Evolutionary conservation across 2,329 filamentous ascomycete species (phyloP).

Genomic region (Nemania sp.): DNA sequence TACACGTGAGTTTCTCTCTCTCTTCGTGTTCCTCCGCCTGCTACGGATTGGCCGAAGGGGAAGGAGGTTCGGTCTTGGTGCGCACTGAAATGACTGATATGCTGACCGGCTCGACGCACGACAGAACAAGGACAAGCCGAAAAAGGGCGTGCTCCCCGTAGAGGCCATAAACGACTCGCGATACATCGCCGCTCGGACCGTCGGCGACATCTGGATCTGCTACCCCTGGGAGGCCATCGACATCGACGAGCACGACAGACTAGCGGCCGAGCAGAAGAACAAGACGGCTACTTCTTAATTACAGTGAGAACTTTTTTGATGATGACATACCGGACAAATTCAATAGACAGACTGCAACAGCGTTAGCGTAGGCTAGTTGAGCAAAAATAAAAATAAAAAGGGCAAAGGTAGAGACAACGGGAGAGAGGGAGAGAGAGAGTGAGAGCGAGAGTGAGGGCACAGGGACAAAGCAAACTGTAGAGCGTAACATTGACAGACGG

Average conservation of each 20-base stretch:
- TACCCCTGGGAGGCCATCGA: slow-evolving; percentile 98
- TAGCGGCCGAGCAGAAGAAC: slow-evolving; percentile 58
- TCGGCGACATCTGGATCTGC: slow-evolving; percentile 96
- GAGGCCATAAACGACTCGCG: slow-evolving; percentile 74
- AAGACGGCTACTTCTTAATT: slow-evolving; percentile 34
- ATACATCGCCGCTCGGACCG: slow-evolving; percentile 86
- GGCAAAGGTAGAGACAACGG: too few relatives aligned
- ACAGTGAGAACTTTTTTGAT: neutral
- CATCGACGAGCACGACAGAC: slow-evolving; percentile 86
- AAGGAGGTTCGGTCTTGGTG: too few relatives aligned
- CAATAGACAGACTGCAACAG: neutral
- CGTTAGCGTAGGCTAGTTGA: neutral
- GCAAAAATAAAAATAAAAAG: neutral
- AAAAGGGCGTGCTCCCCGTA: slow-evolving; percentile 84
- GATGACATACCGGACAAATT: neutral
- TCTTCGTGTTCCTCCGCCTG: too few relatives aligned
- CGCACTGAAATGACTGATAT: neutral
- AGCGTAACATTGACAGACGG: slow-evolving; percentile 21
- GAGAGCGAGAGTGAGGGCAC: too few relatives aligned
- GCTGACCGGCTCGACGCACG: neutral
- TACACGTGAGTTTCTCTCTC: slow-evolving; percentile 70
- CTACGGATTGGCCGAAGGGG: too few relatives aligned
- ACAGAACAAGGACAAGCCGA: slow-evolving; percentile 94
- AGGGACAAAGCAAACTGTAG: slow-evolving; percentile 19
- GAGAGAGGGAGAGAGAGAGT: slow-evolving; percentile 7